Base-by-base conservation (phyloP, 2,329 filamentous ascomycete genomes). In the Herpomyces periplanetae region DNA sequence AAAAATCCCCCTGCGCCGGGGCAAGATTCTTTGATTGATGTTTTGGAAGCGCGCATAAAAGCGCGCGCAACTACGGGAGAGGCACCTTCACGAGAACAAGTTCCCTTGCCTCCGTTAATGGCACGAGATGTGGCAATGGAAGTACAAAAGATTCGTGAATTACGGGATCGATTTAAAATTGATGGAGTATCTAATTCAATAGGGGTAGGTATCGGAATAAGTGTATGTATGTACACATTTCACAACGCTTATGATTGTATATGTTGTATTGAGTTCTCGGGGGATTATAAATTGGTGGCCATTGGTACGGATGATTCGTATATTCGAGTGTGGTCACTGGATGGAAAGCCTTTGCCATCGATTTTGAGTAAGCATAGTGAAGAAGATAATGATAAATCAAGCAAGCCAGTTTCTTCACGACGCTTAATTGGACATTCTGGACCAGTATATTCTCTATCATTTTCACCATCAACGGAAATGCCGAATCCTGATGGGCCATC, bases 211-310 rank as follows among this genome's bases (percentile, higher is more conserved):
- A 56, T 69, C 21, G 59, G 60, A 11, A 49, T 88, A 23, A 85
- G 71, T 30, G 61, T 84, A 10, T 80, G 68, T 44, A 91, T 91
- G 65, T 88, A 84, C 35, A 96, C 80, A 1, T 87, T 91, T 33
- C 80, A 96, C 44, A 96, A 96, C 37, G 85, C 68, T 0, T 60
- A 71, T 26, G 71, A 85, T 24, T 75, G 66, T 21, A 52, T 87
- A 23, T 71, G 68, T n/a, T 85, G 66, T 33, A 56, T 91, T 34
- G 75, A 91, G 31, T 88, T 96, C 33, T 88, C 75, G 1, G 65
- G 75, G 20, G 80, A 96, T 33, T 62, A 68, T 25, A 51, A 60
- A 27, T 51, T 91, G 11, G 66, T 80, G 14, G 80, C 80, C 10
- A 65, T 60, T 10, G 84, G 80, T 11, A 87, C 73, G 18, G 59